Evolutionary conservation across 2,329 filamentous ascomycete species (phyloP), one percentile per base, ranked within the genome.

Genomic region (Immersiporthe knoxdaviesiana): DNA sequence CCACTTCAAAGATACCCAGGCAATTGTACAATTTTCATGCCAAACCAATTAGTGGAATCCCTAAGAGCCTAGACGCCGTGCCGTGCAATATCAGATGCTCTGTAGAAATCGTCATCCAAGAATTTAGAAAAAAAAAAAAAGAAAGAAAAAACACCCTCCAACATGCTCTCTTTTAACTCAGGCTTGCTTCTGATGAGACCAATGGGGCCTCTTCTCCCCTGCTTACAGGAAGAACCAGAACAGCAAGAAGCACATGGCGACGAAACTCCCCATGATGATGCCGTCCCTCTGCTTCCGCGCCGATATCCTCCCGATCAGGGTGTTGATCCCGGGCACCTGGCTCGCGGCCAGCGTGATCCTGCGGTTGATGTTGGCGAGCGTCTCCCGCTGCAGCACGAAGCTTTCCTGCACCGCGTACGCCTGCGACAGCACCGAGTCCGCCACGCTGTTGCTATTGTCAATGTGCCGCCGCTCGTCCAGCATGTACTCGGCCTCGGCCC

Each of bases 331-430:
- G 0, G 96, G 96, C 21, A 99, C 91, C 78, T 97, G 92, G 77
- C 92, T 93, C 52, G 95, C 96, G 37, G 94, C 95, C 44, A 91
- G 85, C 5, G 93, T 94, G 79, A 99, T 98, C 72, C 95, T 87
- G 72, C 95, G 85, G 79, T 97, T 97, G 76, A 99, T 95, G 79
- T 88, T 97, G 59, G 91, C 88, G 72, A 99, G 81, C 35, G 91
- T 95, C 84, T 98, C 94, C 71, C 94, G 86, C 84, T 99, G 96
- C 68, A 94, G 76, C 18, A 88, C 85, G 78, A 99, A 98, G 79
- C 86, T 94, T 82, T 98, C 94, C 78, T 97, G 97, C 66, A 98
- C 93, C 14, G 95, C 94, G 81, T 99, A 99, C 10, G 96, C 96
- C 83, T 98, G 96, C 77, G 91, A 94, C 70, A 99, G 85, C 44